Conservation (phyloP, 768 basidiomycete species). For the Psilocybe sp. region DNA sequence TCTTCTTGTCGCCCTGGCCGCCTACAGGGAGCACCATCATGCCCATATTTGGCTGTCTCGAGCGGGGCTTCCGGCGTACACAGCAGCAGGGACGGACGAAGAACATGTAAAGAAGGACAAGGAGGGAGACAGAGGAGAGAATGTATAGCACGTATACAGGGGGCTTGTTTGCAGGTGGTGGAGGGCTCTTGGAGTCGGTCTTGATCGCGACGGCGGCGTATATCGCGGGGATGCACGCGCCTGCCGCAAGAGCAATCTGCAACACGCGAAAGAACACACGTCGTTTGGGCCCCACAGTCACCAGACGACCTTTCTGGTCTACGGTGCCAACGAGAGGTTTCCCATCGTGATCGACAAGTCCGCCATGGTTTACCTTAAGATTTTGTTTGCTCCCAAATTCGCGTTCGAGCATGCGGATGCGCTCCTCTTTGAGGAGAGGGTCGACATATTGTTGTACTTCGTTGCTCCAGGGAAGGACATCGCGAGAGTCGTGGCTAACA, state of each 20-base stretch:
- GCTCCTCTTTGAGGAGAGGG: conserved; percentile 58
- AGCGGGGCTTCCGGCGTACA: conserved; percentile 19
- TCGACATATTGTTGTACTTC: conserved; percentile 49
- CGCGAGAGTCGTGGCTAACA: conserved; percentile 38
- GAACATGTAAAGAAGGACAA: conserved; percentile 54
- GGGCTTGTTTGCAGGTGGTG: conserved; percentile 50
- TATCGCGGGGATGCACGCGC: conserved; percentile 52
- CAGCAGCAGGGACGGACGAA: conserved; percentile 58
- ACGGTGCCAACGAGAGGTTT: conserved; percentile 57
- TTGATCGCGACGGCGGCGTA: conserved; percentile 67
- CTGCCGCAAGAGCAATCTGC: conserved; percentile 49
- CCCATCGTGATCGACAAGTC: conserved; percentile 41
- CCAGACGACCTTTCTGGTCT: conserved; percentile 52
- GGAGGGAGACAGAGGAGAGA: conserved; percentile 49
- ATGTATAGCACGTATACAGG: conserved; percentile 58
- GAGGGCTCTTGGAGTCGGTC: conserved; percentile 35
- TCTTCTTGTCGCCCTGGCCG: conserved; percentile 37
- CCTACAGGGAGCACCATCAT: conserved; percentile 59
- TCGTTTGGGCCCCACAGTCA: conserved; percentile 63
- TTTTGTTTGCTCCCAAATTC: conserved; percentile 54
- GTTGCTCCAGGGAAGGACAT: conserved; percentile 51
- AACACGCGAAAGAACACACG: conserved; percentile 45
- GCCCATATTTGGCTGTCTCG: conserved; percentile 44
- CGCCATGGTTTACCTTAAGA: conserved; percentile 21
- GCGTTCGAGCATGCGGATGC: conserved; percentile 67